Percentiles rank a stretch among this genome's conserved stretches.
Conservation (phyloP, 768 basidiomycete genomes). For the Trametes meyenii region DNA sequence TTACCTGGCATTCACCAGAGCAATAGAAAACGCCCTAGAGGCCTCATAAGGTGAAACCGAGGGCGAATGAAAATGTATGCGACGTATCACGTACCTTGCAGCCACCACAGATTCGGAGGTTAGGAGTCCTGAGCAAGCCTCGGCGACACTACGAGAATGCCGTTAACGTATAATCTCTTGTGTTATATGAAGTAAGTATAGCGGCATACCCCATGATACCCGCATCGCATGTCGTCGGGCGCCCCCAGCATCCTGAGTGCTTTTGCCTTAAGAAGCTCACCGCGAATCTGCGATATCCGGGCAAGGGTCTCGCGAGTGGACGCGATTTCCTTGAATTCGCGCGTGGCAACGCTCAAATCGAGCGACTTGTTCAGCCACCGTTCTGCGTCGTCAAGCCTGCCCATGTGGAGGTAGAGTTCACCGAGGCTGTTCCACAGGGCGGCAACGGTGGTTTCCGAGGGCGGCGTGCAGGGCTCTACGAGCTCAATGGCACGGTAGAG, state of each 20-base stretch:
- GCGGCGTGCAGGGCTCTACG: constrained; percentile 30
- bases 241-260: constrained; percentile 34
- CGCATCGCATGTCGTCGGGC: constrained; percentile 34
- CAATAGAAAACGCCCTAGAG: constrained; percentile 21
- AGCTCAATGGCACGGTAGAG: constrained; percentile 38
- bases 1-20: constrained; percentile 20
- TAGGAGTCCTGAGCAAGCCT: constrained; percentile 8
- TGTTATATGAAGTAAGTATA: no score
- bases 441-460: constrained; percentile 27
- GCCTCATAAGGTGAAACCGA: neutral
- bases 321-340: constrained; percentile 27
- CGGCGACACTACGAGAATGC: constrained; percentile 1
- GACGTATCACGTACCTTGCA: constrained; percentile 13
- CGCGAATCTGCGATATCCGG: constrained; percentile 38
- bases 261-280: constrained; percentile 37
- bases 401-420: constrained; percentile 40
- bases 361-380: constrained; percentile 38
- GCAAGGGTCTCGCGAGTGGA: constrained; percentile 43
- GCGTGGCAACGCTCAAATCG: constrained; percentile 34
- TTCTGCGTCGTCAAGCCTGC: constrained; percentile 43
- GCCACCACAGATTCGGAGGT: constrained; percentile 20
- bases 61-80: neutral
- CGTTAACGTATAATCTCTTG: neutral
- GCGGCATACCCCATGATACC: constrained; percentile 29
- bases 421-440: constrained; percentile 39